Base-by-base conservation (phyloP, 2,329 filamentous ascomycete genomes). In the Ophiostoma sp. region DNA sequence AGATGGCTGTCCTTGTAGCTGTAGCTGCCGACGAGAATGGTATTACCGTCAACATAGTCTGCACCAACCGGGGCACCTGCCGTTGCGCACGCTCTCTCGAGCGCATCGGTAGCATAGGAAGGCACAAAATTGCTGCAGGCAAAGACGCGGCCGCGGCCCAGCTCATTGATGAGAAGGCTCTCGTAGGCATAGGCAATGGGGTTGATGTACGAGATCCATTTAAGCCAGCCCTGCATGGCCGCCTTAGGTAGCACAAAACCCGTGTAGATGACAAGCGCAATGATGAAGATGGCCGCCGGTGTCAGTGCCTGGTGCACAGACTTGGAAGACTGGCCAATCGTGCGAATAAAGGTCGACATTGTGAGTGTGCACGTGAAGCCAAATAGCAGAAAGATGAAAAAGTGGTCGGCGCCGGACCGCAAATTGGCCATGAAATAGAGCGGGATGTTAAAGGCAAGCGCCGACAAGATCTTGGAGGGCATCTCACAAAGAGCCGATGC, bases 391-490 rank as follows among this genome's bases (percentile, higher is more conserved):
- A 92, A 96, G 79, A 93, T 89, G 82, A 97, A 97, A 81, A 95
- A 97, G 0, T 87, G 79, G 2, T 88, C 89, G 0, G 91, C 81
- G 71, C 89, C 87, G 67, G 91, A 84, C 68, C 90, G 86, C 42
- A 97, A 81, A 71, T 93, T 90, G 0, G 91, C 89, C 86, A 97
- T 89, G 78, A 97, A 97, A 79, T 97, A 97, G 2, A 97, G 79
- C 0, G 86, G 83, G 36, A 93, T 68, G 75, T 96, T 96, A 82
- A 96, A 96, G 4, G 85, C 79, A 71, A 95, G 83, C 0, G 86
- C 79, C 73, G 93, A 93, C n/a, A 79, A 52, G 8, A 96, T 78
- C 77, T 95, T 96, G 78, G 91, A 91, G 0, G 93, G 93, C 78
- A 96, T 79, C 73, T 97, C 93, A 71, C 87, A 90, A 42, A 97